Conservation (phyloP, 345 rosid genomes). For the Eucalyptus polyanthemos region DNA sequence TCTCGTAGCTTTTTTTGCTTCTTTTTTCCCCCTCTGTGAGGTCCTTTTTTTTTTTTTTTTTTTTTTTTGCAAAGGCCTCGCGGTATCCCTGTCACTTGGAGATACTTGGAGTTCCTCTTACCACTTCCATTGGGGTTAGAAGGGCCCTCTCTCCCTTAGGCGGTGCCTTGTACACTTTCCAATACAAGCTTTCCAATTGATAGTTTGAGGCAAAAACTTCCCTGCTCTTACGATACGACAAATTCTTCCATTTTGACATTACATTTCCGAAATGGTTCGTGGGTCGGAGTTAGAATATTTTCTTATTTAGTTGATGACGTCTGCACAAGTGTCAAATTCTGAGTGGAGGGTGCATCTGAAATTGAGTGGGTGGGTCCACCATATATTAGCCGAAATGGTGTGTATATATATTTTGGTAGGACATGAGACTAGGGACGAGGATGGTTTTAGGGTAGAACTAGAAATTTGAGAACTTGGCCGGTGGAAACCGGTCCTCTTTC, state of each 20-base stretch:
- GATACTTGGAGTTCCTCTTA: neutral
- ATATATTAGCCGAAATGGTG: too few species aligned
- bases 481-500: too few species aligned
- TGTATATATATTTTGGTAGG: too few species aligned
- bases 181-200: neutral
- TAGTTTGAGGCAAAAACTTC: neutral
- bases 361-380: neutral
- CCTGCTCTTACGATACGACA: neutral
- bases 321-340: neutral
- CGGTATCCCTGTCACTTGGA: neutral
- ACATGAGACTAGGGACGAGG: too few species aligned
- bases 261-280: neutral
- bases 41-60: neutral
- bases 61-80: neutral
- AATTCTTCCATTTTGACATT: neutral
- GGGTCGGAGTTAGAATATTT: neutral
- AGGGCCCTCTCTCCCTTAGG: neutral
- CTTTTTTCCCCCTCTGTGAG: neutral
- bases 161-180: neutral
- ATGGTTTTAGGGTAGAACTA: too few species aligned
- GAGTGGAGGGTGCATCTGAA: neutral
- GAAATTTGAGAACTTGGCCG: too few species aligned
- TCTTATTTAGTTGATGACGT: neutral
- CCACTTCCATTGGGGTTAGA: neutral
- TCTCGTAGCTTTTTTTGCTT: neutral